Evolutionary conservation across 1,284 basidiomycete genomes (phyloP).

Genomic region (Fistulinella cinereoalba): DNA sequence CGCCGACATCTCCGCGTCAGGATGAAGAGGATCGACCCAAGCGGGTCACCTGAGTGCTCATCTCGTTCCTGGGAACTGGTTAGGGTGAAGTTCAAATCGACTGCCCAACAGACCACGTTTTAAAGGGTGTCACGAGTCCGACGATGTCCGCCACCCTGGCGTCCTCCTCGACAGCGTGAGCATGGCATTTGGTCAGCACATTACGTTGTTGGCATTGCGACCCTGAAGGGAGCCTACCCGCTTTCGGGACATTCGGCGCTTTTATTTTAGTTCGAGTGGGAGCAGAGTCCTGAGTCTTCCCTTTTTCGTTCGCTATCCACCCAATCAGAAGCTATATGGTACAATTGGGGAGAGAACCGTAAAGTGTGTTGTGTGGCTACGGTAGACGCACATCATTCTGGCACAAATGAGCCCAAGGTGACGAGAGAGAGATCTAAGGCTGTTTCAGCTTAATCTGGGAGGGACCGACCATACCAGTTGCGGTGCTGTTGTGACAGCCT

Average conservation of each 20-base stretch:
- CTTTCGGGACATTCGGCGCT: conserved; percentile 3
- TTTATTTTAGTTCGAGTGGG: neutral
- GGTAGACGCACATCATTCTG: conserved; percentile 3
- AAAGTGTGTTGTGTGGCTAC: neutral
- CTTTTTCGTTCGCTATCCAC: conserved; percentile 16
- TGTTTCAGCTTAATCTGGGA: conserved; percentile 16
- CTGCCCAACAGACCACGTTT: neutral
- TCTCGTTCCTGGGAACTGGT: neutral
- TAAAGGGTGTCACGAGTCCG: neutral
- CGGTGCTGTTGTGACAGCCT: neutral
- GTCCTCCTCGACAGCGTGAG: conserved; percentile 1
- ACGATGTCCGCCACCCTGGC: neutral
- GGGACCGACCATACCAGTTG: neutral
- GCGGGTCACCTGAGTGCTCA: conserved; percentile 5
- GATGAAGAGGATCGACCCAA: conserved; percentile 8
- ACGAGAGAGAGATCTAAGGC: conserved; percentile 15
- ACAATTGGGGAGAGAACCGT: neutral
- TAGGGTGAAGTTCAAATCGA: neutral
- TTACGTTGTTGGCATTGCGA: conserved; percentile 16
- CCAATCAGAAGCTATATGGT: conserved; percentile 6
- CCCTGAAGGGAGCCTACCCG: conserved; percentile 13
- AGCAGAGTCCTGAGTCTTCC: conserved; percentile 7
- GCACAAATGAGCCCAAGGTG: neutral
- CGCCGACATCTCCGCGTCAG: conserved; percentile 6
- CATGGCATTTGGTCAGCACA: neutral